phyloP scores from a whole-genome alignment of 176 grass and related monocot species.

The Rhynchospora breviuscula region DNA sequence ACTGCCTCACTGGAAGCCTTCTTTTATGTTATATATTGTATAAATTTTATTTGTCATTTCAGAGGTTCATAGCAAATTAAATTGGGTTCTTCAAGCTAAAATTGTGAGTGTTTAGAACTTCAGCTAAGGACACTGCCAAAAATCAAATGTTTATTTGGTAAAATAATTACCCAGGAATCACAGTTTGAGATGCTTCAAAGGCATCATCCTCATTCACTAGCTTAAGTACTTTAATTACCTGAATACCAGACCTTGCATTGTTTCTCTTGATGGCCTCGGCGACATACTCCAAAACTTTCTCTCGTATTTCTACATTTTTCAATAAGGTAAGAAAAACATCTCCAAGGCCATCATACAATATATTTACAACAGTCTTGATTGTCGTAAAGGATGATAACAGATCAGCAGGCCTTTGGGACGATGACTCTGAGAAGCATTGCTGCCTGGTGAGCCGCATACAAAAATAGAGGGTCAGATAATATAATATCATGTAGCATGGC shows the following conservation, averaged over 20 bases:
- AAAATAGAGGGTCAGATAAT: not conserved
- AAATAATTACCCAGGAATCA: not conserved
- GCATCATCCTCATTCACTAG: not conserved
- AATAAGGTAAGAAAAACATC: slow-evolving; percentile 67
- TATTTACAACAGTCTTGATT: slow-evolving; percentile 87
- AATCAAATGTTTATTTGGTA: not conserved
- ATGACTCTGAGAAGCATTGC: slow-evolving; percentile 86
- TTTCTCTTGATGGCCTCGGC: slow-evolving; percentile 82
- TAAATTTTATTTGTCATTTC: not conserved
- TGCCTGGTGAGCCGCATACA: slow-evolving; percentile 41
- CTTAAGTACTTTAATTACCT: slow-evolving; percentile 44
- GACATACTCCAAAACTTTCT: slow-evolving; percentile 83
- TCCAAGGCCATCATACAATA: slow-evolving; percentile 77
- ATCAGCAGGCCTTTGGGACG: slow-evolving; percentile 64
- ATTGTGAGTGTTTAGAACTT: not conserved
- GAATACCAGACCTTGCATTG: slow-evolving; percentile 70
- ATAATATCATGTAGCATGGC: not conserved
- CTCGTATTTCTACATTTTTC: slow-evolving; percentile 84
- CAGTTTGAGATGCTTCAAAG: not conserved
- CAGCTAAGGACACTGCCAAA: not conserved
- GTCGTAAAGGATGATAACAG: slow-evolving; percentile 73
- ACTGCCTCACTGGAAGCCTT: not conserved
- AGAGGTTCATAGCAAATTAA: not conserved
- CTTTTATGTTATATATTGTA: not conserved
- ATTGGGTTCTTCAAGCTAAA: not conserved